Percentiles rank a stretch among this genome's conserved stretches.
Conservation (phyloP, 176 grass and related monocot species). For the Oryza glaberrima region DNA sequence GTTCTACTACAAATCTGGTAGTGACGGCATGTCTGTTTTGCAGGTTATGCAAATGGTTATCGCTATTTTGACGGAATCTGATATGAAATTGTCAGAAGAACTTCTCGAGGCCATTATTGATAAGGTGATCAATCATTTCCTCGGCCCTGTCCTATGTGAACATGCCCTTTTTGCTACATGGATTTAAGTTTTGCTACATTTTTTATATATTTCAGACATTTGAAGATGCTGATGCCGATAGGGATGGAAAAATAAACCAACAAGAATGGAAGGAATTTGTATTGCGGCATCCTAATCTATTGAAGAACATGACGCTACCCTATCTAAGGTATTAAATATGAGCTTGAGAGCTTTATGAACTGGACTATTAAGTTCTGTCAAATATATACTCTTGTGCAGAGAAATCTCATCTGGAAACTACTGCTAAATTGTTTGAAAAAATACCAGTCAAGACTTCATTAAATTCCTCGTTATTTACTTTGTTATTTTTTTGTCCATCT, state of each 20-base stretch:
- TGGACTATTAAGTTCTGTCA: not conserved
- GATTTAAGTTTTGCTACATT: not conserved
- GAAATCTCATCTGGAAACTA: not conserved
- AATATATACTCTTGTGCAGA: not conserved
- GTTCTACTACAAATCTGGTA: not conserved
- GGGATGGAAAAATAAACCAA: conserved; percentile 77
- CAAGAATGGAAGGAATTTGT: conserved; percentile 90
- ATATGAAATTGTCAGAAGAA: conserved; percentile 60
- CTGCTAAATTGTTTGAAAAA: not conserved
- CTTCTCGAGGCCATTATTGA: conserved; percentile 75
- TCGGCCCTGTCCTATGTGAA: not conserved
- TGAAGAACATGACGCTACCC: conserved; percentile 91
- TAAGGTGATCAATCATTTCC: conserved; percentile 49
- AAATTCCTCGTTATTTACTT: not conserved
- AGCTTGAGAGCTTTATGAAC: not conserved
- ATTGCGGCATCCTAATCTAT: conserved; percentile 57
- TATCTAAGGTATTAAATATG: conserved; percentile 61
- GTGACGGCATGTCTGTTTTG: conserved; percentile 22
- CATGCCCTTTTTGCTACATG: not conserved
- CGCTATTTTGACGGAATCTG: conserved; percentile 78
- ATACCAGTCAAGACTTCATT: not conserved
- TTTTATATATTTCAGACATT: conserved; percentile 74
- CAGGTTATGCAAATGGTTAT: conserved; percentile 95
- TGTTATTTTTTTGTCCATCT: not conserved
- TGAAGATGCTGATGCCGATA: conserved; percentile 73